A percentile compares a stretch with the other conserved stretches of the same genome.
phyloP scores from a whole-genome alignment of 2,329 filamentous ascomycete genomes.

The Cercospora citrullina region DNA sequence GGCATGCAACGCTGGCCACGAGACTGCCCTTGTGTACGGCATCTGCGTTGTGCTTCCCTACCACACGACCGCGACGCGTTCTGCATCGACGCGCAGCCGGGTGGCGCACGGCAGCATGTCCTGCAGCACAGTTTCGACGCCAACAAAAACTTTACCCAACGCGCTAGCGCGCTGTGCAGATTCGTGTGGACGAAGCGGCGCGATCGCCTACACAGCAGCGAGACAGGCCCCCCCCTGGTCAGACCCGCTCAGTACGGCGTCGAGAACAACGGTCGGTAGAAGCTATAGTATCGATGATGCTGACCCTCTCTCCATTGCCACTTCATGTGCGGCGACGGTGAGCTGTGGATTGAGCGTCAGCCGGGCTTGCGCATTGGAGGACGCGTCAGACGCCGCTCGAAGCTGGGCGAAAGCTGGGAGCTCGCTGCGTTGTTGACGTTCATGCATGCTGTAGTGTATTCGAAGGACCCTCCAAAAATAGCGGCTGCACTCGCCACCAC shows the following conservation, averaged over 20 bases:
- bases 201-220: slow-evolving; percentile 2
- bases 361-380: background rate
- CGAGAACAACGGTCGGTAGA: slow-evolving; percentile 8
- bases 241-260: slow-evolving; percentile 10
- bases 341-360: background rate
- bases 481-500: slow-evolving; percentile 9
- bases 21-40: background rate
- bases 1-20: background rate
- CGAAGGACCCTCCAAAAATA: background rate
- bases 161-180: slow-evolving; percentile 8
- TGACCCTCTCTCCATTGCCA: background rate
- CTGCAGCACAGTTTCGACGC: slow-evolving; percentile 22
- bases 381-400: slow-evolving; percentile 11
- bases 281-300: slow-evolving; percentile 8
- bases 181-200: slow-evolving; percentile 1
- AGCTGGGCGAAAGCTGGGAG: background rate
- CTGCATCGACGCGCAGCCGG: slow-evolving; percentile 1
- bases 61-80: slow-evolving; percentile 11
- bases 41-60: background rate
- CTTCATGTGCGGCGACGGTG: background rate
- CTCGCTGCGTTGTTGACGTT: background rate
- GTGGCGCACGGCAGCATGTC: background rate
- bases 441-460: slow-evolving; percentile 9
- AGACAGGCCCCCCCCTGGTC: background rate
- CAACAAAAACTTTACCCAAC: slow-evolving; percentile 15